phyloP scores from a whole-genome alignment of 805 yeast species.

The Nakazawaea wyomingensis region DNA sequence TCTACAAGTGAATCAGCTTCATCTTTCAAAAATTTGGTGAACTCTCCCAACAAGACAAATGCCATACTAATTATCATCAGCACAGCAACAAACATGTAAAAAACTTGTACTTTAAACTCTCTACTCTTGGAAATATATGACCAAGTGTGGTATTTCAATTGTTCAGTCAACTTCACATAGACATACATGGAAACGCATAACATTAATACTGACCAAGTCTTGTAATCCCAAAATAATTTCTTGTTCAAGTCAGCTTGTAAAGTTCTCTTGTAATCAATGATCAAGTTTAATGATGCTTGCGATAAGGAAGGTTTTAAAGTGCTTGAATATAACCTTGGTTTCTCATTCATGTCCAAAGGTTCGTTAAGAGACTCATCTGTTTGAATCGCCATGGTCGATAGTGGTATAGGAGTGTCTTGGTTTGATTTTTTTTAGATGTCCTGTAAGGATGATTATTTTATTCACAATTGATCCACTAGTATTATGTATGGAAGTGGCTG shows the following conservation, averaged over 20 bases:
- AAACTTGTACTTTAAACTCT: constrained; percentile 20
- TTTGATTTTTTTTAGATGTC: too few species aligned
- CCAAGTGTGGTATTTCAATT: constrained; percentile 8
- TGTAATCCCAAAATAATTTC: constrained; percentile 40
- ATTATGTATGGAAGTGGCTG: too few species aligned
- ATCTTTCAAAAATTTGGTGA: constrained; percentile 44
- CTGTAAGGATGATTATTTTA: too few species aligned
- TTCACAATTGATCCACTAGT: too few species aligned
- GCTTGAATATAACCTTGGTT: constrained; percentile 47
- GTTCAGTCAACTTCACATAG: constrained; percentile 16
- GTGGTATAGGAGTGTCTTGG: neutral
- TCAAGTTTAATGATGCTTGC: constrained; percentile 55
- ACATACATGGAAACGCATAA: constrained; percentile 18
- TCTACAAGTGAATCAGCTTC: constrained; percentile 33
- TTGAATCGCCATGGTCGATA: constrained; percentile 29
- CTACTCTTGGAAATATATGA: constrained; percentile 15
- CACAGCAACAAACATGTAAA: constrained; percentile 29
- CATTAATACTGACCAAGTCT: constrained; percentile 26
- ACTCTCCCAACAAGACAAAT: constrained; percentile 32
- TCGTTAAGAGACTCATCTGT: constrained; percentile 45
- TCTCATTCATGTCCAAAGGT: constrained; percentile 48
- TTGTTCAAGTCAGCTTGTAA: constrained; percentile 43
- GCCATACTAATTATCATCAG: constrained; percentile 32
- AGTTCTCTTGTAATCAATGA: constrained; percentile 54
- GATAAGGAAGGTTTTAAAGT: constrained; percentile 51